phyloP scores from a whole-genome alignment of 129 eudicot genomes.

The Logfia minima region DNA sequence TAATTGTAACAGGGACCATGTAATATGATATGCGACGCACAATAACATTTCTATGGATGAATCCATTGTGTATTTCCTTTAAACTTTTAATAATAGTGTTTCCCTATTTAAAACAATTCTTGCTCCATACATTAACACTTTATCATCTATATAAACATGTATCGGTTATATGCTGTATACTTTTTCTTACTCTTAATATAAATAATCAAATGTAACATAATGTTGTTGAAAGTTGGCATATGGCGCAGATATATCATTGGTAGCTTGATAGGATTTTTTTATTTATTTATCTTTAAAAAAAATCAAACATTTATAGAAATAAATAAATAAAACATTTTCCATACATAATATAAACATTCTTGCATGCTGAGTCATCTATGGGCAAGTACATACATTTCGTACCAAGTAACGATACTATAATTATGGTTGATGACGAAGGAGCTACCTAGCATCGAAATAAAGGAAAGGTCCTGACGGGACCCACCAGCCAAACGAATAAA shows the following conservation, averaged over 20 bases:
- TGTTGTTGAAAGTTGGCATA: neutral
- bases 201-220: neutral
- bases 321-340: too few relatives aligned
- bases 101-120: constrained; percentile 25
- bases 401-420: too few relatives aligned
- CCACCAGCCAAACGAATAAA: neutral
- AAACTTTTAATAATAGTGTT: constrained; percentile 29
- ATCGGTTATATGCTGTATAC: neutral
- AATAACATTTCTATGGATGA: constrained; percentile 24
- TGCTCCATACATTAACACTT: constrained; percentile 23
- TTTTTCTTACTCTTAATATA: neutral
- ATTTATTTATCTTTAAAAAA: too few relatives aligned
- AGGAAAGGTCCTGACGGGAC: constrained; percentile 15
- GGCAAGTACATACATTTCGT: too few relatives aligned
- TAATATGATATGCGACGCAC: constrained; percentile 28
- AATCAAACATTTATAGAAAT: too few relatives aligned
- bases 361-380: too few relatives aligned
- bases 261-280: too few relatives aligned
- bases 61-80: constrained; percentile 27
- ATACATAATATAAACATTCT: too few relatives aligned
- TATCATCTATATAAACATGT: neutral
- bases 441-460: neutral
- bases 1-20: constrained; percentile 30
- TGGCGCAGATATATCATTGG: too few relatives aligned
- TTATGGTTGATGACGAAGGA: neutral